Conservation (phyloP, 139 green algal genomes). For the Limnomonas spitsbergensis region DNA sequence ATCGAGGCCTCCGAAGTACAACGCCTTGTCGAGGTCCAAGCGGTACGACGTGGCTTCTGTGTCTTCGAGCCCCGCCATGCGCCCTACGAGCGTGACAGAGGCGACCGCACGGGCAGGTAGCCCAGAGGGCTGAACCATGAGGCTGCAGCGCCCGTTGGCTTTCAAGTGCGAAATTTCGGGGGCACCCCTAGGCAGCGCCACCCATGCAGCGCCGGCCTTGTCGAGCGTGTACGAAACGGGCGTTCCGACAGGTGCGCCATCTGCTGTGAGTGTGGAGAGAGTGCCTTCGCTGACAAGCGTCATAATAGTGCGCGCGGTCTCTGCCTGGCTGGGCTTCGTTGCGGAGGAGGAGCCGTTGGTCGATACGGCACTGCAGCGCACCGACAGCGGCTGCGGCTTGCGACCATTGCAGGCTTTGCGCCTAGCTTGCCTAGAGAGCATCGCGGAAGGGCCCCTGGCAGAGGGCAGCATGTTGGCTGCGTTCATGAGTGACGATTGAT, state of each 20-base stretch:
- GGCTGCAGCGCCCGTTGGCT: conserved; percentile 53
- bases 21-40: conserved; percentile 37
- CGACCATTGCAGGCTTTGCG: too few species aligned
- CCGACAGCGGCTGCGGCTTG: too few species aligned
- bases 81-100: conserved; percentile 70
- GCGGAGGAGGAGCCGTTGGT: background rate
- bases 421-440: too few species aligned
- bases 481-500: too few species aligned
- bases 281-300: conserved; percentile 69
- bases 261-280: conserved; percentile 59
- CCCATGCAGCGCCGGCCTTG: conserved; percentile 59
- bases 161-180: conserved; percentile 75
- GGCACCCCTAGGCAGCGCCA: conserved; percentile 61
- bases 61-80: conserved; percentile 27
- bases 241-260: conserved; percentile 71
- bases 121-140: conserved; percentile 78
- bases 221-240: conserved; percentile 78
- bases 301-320: conserved; percentile 76
- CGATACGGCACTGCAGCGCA: background rate
- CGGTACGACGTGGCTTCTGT: background rate
- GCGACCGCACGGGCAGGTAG: conserved; percentile 70
- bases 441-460: too few species aligned
- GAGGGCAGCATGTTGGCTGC: too few species aligned
- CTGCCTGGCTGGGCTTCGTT: conserved; percentile 38
- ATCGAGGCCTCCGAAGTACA: conserved; percentile 57